A percentile compares a stretch with the other conserved stretches of the same genome.
Evolutionary conservation across 352 stramenopile genomes (phyloP).

Genomic region (Pythium phragmitis): DNA sequence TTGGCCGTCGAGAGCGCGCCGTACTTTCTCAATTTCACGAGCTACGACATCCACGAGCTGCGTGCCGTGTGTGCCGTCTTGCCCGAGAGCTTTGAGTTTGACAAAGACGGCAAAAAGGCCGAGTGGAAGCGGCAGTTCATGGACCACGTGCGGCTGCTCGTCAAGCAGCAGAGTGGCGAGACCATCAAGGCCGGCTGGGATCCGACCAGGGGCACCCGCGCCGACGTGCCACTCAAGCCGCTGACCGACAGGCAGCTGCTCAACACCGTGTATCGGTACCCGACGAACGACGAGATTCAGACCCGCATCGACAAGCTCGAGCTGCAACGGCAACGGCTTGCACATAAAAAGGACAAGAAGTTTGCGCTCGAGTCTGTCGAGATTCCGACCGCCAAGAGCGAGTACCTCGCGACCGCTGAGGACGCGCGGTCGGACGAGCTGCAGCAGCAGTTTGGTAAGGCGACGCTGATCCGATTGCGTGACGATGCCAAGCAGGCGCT

Average conservation of each 20-base stretch:
- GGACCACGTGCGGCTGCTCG: slow-evolving; percentile 53
- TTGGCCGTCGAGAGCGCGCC: slow-evolving; percentile 56
- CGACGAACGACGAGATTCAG: slow-evolving; percentile 64
- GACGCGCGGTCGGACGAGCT: slow-evolving; percentile 69
- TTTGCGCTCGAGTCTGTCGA: slow-evolving; percentile 41
- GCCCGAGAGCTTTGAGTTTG: slow-evolving; percentile 63
- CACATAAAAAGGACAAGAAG: slow-evolving; percentile 40
- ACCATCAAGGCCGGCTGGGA: slow-evolving; percentile 70
- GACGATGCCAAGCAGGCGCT: slow-evolving; percentile 63
- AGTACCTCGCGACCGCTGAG: slow-evolving; percentile 75
- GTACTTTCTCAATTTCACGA: slow-evolving; percentile 65
- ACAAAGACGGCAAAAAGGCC: slow-evolving; percentile 70
- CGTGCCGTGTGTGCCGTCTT: slow-evolving; percentile 50
- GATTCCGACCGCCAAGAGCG: slow-evolving; percentile 67
- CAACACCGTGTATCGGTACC: slow-evolving; percentile 70
- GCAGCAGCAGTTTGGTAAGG: slow-evolving; percentile 57
- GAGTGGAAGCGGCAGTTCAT: slow-evolving; percentile 64
- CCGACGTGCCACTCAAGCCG: slow-evolving; percentile 56
- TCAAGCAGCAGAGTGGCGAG: slow-evolving; percentile 57
- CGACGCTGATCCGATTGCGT: slow-evolving; percentile 58
- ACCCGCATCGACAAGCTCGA: slow-evolving; percentile 56
- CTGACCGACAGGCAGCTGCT: slow-evolving; percentile 57
- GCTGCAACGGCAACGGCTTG: slow-evolving; percentile 46
- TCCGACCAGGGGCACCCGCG: slow-evolving; percentile 33
- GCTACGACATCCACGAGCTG: slow-evolving; percentile 68